A percentile compares a stretch with the other conserved stretches of the same genome.
Evolutionary conservation across 2,329 filamentous ascomycete genomes (phyloP).

Genomic region (Monosporascus sp.): DNA sequence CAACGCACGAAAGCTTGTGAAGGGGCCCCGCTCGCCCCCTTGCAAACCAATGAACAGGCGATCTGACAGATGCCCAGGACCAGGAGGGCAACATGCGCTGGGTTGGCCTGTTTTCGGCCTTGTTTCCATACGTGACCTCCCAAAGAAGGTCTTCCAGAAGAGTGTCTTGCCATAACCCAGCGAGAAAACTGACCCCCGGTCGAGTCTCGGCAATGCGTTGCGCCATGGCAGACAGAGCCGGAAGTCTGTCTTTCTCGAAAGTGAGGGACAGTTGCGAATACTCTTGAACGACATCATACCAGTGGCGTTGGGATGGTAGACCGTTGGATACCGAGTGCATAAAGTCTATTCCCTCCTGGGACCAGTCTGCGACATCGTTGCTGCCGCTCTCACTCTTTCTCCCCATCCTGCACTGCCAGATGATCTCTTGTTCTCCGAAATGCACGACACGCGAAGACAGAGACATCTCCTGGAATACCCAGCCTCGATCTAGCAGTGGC

Average conservation of each 20-base stretch:
- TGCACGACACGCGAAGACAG: conserved; percentile 15
- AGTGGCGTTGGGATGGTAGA: neutral
- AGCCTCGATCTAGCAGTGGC: conserved; percentile 13
- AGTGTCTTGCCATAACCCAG: conserved; percentile 6
- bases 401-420: conserved; percentile 13
- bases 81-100: conserved; percentile 3
- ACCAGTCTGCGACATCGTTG: conserved; percentile 2
- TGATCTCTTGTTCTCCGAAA: conserved; percentile 12
- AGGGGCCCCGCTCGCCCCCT: neutral
- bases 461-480: conserved; percentile 19
- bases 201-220: conserved; percentile 1
- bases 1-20: neutral
- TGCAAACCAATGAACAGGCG: conserved; percentile 3
- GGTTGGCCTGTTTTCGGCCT: neutral
- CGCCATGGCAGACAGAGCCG: conserved; percentile 8
- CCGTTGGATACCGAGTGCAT: neutral
- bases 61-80: conserved; percentile 10
- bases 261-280: conserved; percentile 8
- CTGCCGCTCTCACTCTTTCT: conserved; percentile 7
- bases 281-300: neutral
- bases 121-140: neutral
- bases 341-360: neutral
- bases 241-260: conserved; percentile 8
- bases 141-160: conserved; percentile 7
- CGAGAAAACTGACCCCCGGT: conserved; percentile 1